Base-by-base conservation (phyloP, 352 stramenopile genomes). In the Globisporangium perplexum region DNA sequence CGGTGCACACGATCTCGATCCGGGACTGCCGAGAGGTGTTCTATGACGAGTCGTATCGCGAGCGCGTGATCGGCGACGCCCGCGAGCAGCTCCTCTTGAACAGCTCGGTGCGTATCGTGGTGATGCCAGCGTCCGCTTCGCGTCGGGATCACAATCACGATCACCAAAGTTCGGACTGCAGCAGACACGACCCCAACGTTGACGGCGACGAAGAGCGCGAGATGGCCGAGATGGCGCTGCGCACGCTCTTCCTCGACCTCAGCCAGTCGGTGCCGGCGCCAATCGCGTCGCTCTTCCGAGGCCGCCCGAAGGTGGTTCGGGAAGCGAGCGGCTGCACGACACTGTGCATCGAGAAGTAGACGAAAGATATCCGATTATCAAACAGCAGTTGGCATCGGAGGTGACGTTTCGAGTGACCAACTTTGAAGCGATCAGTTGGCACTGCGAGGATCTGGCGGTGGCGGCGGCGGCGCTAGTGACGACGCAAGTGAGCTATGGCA, bases 211-310 rank as follows among this genome's bases (percentile, higher is more conserved):
- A 57, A 0, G 38, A 53, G 6, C 50, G 59, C 18, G 47, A 63
- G 7, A 39, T 83, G 24, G 44, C 55, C 0, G 67, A 75, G 15
- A 69, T 79, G 50, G 70, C 55, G 24, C 52, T 83, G 48, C 70
- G 70, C 12, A 78, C 65, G 15, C 66, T 83, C 24, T 77, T 74
- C 24, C 61, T 80, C 8, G 68, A 81, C 47, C 65, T 81, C 26
- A 74, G 70, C 4, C 59, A 74, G 54, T 59, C 46, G 5, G 55
- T 18, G 0, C 28, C 49, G 3, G 43, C 23, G 24, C 12, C 18
- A n/a, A 31, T 52, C 11, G 41, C 18, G 14, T 0, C 43, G 2
- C 28, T 38, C 4, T 43, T 55, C 12, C 4, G 30, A 14, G 26
- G 41, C 18, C 33, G 46, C 11, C 57, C 57, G 2, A 10, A 15